Base-by-base conservation (phyloP, 2,329 filamentous ascomycete species). In the Capronia epimyces region DNA sequence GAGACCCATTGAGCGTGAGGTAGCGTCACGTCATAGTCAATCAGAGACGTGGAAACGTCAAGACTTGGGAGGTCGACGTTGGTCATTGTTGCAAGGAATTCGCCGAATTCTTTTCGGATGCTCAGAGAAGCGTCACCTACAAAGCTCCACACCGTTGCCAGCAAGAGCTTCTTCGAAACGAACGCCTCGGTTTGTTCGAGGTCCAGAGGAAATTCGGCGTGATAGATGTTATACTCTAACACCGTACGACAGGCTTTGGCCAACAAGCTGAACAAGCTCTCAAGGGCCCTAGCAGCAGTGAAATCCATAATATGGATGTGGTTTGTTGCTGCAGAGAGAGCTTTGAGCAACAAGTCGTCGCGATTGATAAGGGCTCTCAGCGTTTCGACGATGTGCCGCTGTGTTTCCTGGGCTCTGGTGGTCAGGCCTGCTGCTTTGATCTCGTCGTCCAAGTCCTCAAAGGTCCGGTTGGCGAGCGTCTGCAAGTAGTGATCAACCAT, bases 271-370 rank as follows among this genome's bases (percentile, higher is more conserved):
- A 98, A 98, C 16, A 98, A 73, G 0, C 93, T 98, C 57, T 84
- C 93, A 29, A 99, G 78, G 3, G 89, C 91, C 50, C 93, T 87
- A 43, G 91, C 88, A 43, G 87, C 79, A 0, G 93, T 97, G 66
- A 93, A 98, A 62, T 96, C 89, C 93, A 99, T 99, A 66, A 99
- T 98, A 68, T 99, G 93, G 57, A 85, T 87, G 73, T 88, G 94
- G 31, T 75, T 75, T 62, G 81, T 78, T 3, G 91, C 89, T 66
- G 88, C 79, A 46, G 83, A 78, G 3, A 98, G 78, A 2, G 84
- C 86, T 56, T 86, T 83, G 22, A 83, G 72, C 37, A 97, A 83
- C 63, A 98, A 91, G 60, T 87, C 78, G 60, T 95, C 89, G 5
- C 80, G 82, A 0, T 79, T 85, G 45, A 98, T 74, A 63, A 88